phyloP scores from a whole-genome alignment of 1,284 basidiomycete species.

The Tilletia caries region DNA sequence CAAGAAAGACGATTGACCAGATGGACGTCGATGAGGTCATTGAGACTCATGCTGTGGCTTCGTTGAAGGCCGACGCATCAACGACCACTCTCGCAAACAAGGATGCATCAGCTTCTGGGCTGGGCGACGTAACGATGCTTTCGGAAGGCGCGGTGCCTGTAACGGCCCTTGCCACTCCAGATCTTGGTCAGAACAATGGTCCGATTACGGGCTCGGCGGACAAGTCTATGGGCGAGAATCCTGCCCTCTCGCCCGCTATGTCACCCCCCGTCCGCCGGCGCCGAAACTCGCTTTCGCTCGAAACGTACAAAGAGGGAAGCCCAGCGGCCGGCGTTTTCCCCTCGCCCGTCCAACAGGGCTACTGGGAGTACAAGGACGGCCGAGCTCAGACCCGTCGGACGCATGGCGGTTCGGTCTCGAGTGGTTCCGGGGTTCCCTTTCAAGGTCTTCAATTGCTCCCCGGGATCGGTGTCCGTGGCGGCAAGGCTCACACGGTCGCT shows the following conservation, averaged over 20 bases:
- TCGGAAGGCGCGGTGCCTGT: too few species aligned
- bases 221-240: neutral
- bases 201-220: neutral
- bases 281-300: neutral
- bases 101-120: too few species aligned
- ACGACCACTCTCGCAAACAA: too few species aligned
- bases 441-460: neutral
- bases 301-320: neutral
- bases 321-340: conserved; percentile 4
- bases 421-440: neutral
- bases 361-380: conserved; percentile 1
- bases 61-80: too few species aligned
- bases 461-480: neutral
- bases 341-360: neutral
- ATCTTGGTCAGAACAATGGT: neutral
- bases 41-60: too few species aligned
- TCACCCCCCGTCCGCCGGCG: neutral
- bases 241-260: neutral
- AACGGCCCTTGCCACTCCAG: neutral
- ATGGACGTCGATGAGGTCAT: too few species aligned
- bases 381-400: neutral
- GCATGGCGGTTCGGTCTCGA: conserved; percentile 1
- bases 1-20: too few species aligned
- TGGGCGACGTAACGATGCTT: too few species aligned
- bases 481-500: conserved; percentile 8